phyloP scores from a whole-genome alignment of 2,329 filamentous ascomycete species.

The Verticillium klebahnii region DNA sequence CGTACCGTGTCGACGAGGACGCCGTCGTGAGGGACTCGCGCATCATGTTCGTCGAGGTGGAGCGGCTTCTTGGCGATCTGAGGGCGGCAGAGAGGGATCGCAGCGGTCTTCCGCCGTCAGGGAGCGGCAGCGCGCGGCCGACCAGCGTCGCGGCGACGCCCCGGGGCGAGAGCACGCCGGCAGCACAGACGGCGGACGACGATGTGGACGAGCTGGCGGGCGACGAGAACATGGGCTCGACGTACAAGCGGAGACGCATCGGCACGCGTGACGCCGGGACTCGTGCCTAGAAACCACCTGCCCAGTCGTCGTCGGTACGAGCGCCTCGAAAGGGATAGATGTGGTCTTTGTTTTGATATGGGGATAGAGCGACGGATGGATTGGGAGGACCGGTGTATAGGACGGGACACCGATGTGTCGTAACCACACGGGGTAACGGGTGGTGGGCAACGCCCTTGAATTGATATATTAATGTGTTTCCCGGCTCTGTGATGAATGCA shows the following conservation, averaged over 20 bases:
- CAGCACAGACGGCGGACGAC: constrained; percentile 35
- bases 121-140: constrained; percentile 21
- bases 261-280: constrained; percentile 12
- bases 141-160: constrained; percentile 31
- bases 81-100: constrained; percentile 64
- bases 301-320: not conserved
- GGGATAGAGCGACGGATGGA: not conserved
- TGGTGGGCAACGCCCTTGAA: not conserved
- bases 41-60: constrained; percentile 86
- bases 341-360: not conserved
- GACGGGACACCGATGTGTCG: not conserved
- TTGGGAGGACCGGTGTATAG: not conserved
- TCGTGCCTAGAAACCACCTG: constrained; percentile 23
- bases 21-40: constrained; percentile 82
- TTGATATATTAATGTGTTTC: not conserved
- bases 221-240: constrained; percentile 30
- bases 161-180: constrained; percentile 34
- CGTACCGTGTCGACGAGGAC: constrained; percentile 70
- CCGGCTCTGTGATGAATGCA: no score
- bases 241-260: constrained; percentile 30
- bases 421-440: not conserved
- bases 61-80: constrained; percentile 72
- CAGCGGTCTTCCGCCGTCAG: constrained; percentile 29
- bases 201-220: constrained; percentile 40
- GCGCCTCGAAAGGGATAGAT: not conserved